Percentiles rank a stretch among this genome's conserved stretches.
These are phyloP conservation scores for Picochlorum costavermella DNA, from an alignment of 139 green algal genomes.

Conservation along the genomic window DNA sequence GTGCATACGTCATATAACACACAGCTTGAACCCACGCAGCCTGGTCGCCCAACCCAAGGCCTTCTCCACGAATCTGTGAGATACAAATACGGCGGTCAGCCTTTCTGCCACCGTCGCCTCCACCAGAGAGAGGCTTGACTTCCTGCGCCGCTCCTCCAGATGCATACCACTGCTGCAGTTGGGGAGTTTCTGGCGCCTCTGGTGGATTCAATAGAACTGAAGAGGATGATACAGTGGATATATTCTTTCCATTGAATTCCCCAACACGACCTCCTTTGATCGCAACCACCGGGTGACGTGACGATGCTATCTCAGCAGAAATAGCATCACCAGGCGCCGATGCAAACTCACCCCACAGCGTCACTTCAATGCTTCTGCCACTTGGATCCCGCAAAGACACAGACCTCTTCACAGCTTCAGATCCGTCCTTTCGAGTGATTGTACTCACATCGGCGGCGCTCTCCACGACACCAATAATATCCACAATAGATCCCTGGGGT, in stretches of 20 bases:
- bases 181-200: conserved; percentile 46
- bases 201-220: conserved; percentile 63
- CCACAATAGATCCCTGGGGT: conserved; percentile 54
- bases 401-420: conserved; percentile 72
- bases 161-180: conserved; percentile 53
- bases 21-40: conserved; percentile 57
- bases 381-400: conserved; percentile 70
- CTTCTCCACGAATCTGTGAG: conserved; percentile 70
- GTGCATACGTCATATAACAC: conserved; percentile 47
- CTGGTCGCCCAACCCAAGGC: conserved; percentile 47
- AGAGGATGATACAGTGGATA: conserved; percentile 62
- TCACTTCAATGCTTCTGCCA: conserved; percentile 73
- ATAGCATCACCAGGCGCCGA: conserved; percentile 47
- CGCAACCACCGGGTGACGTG: conserved; percentile 64
- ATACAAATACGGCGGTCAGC: conserved; percentile 57
- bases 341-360: conserved; percentile 73
- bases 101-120: conserved; percentile 29
- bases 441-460: conserved; percentile 32
- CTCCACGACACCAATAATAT: conserved; percentile 87
- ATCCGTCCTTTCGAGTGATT: conserved; percentile 76
- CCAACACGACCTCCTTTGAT: conserved; percentile 77
- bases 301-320: background rate
- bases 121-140: conserved; percentile 36
- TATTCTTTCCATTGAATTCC: conserved; percentile 88
- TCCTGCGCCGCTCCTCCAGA: background rate